Conservation (phyloP, 306 rosid species). For the Prunus mume region DNA sequence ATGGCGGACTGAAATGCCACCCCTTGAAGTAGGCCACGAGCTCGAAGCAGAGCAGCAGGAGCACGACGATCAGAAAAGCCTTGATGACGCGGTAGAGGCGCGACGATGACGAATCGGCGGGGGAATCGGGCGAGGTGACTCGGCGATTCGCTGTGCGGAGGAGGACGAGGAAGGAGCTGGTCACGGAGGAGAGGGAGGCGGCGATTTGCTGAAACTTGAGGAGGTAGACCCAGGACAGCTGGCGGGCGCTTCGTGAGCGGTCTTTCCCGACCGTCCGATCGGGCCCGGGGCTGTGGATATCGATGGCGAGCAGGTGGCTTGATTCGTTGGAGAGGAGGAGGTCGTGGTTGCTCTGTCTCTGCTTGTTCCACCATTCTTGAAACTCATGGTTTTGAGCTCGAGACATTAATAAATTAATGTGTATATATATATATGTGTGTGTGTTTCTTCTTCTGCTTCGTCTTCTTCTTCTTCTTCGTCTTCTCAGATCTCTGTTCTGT, state of each 20-base stretch:
- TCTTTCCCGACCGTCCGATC: conserved; percentile 59
- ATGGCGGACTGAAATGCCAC: conserved; percentile 90
- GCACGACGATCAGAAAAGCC: conserved; percentile 54
- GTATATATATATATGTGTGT: not conserved
- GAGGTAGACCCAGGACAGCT: conserved; percentile 71
- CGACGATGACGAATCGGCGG: conserved; percentile 56
- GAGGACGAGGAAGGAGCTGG: conserved; percentile 39
- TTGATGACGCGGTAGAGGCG: conserved; percentile 70
- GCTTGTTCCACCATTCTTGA: conserved; percentile 99
- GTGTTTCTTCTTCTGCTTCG: not conserved
- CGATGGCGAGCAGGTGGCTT: conserved; percentile 38
- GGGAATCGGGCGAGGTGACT: conserved; percentile 44
- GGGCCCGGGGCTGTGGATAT: conserved; percentile 32
- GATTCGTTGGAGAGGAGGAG: conserved; percentile 22
- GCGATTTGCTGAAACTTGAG: conserved; percentile 72
- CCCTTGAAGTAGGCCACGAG: conserved; percentile 86
- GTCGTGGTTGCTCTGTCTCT: conserved; percentile 49
- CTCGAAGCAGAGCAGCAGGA: conserved; percentile 62
- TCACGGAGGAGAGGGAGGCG: conserved; percentile 39
- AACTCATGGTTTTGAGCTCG: conserved; percentile 80
- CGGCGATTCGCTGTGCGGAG: conserved; percentile 72
- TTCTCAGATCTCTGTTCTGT: not conserved
- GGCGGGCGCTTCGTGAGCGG: conserved; percentile 73
- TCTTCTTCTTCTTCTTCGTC: not conserved
- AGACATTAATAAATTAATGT: conserved; percentile 42